These are phyloP conservation scores for Mycena pura DNA, from an alignment of 768 basidiomycete genomes.

Conservation along the genomic window DNA sequence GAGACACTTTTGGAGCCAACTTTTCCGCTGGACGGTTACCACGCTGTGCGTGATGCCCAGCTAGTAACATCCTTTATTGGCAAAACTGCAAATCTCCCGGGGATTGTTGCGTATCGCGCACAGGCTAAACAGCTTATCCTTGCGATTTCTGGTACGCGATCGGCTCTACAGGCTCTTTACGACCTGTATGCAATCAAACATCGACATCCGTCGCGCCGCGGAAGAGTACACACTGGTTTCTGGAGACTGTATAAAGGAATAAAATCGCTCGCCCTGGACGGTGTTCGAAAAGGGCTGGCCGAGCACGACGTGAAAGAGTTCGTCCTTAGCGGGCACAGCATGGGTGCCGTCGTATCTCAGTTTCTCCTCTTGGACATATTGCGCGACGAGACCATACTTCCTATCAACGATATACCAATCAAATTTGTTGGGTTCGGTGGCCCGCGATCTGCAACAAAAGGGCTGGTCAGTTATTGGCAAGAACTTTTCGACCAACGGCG, in stretches of 20 bases:
- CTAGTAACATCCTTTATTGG: conserved; percentile 50
- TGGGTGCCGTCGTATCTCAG: conserved; percentile 61
- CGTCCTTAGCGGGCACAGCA: conserved; percentile 62
- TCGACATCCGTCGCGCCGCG: conserved; percentile 45
- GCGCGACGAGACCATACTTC: conserved; percentile 31
- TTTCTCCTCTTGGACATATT: conserved; percentile 57
- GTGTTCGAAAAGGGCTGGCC: conserved; percentile 45
- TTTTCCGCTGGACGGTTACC: conserved; percentile 60
- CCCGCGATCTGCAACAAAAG: conserved; percentile 55
- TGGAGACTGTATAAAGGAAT: conserved; percentile 59
- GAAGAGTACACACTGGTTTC: conserved; percentile 60
- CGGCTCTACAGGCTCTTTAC: conserved; percentile 50
- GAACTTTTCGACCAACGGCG: conserved; percentile 43
- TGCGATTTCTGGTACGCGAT: conserved; percentile 58
- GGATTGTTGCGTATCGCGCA: conserved; percentile 54
- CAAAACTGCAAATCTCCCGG: conserved; percentile 50
- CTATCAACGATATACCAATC: conserved; percentile 39
- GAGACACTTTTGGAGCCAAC: conserved; percentile 43
- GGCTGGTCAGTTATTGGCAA: conserved; percentile 50
- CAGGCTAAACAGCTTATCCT: conserved; percentile 53
- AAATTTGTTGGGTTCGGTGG: conserved; percentile 58
- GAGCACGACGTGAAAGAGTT: conserved; percentile 47
- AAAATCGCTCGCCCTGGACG: conserved; percentile 38
- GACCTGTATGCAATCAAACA: conserved; percentile 51
- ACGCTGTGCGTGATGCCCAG: conserved; percentile 40